Conservation (phyloP, 306 rosid species). For the Cucumis cinereus region DNA sequence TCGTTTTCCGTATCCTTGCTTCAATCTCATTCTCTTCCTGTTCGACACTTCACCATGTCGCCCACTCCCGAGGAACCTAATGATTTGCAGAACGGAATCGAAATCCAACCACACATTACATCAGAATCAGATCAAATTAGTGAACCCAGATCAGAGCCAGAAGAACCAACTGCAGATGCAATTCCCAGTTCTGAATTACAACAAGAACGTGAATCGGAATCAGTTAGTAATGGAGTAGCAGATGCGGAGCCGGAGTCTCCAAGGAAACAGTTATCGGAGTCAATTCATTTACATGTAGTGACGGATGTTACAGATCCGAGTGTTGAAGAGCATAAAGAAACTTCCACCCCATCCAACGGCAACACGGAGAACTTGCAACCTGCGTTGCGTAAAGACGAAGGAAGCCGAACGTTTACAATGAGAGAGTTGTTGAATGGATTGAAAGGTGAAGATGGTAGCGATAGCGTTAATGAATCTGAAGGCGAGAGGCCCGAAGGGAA, state of each 20-base stretch:
- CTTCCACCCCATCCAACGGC: conserved; percentile 23
- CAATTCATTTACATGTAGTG: conserved; percentile 3
- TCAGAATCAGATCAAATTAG: neutral
- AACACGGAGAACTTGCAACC: conserved; percentile 13
- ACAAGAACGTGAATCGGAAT: neutral
- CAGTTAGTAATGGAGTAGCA: neutral
- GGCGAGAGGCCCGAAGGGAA: conserved; percentile 30
- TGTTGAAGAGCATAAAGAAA: conserved; percentile 7
- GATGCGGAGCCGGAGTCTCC: conserved; percentile 4
- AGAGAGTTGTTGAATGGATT: conserved; percentile 75
- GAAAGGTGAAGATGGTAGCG: conserved; percentile 37
- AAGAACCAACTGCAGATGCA: neutral
- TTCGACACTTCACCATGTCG: conserved; percentile 22
- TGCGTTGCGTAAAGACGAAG: conserved; percentile 65
- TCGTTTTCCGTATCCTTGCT: conserved; percentile 1
- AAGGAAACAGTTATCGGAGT: neutral
- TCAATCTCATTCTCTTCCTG: neutral
- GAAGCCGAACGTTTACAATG: conserved; percentile 94
- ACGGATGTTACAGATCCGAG: conserved; percentile 23
- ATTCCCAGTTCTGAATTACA: neutral
- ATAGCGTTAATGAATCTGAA: conserved; percentile 31
- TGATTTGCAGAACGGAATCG: conserved; percentile 15
- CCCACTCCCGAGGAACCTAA: conserved; percentile 16
- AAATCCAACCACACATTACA: neutral
- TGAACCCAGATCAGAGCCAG: neutral